Evolutionary conservation across 1,284 basidiomycete genomes (phyloP).

Genomic region (Ganoderma meredithae): DNA sequence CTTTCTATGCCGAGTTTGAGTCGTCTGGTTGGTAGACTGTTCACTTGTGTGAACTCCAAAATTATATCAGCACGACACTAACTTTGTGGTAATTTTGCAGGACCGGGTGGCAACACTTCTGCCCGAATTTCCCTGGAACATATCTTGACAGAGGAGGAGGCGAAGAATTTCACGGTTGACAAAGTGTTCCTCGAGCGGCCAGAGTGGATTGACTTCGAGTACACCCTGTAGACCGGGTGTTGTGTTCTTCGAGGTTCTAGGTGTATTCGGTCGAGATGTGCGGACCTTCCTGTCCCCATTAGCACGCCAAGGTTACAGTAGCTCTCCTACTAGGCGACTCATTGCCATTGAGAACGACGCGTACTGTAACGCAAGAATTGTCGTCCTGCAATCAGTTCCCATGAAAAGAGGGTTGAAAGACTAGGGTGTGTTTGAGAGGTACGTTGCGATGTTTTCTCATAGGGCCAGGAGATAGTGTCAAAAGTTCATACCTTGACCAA

Average conservation of each 20-base stretch:
- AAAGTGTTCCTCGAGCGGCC: slow-evolving; percentile 58
- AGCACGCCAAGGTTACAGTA: too few species aligned
- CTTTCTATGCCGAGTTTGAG: slow-evolving; percentile 66
- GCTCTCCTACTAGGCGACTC: too few species aligned
- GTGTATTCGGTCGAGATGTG: background rate
- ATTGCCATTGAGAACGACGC: too few species aligned
- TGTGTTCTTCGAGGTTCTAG: background rate
- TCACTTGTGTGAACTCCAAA: background rate
- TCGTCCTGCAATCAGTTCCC: too few species aligned
- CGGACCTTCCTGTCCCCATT: background rate
- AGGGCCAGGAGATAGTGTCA: too few species aligned
- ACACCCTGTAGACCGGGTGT: background rate
- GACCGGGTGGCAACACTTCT: slow-evolving; percentile 60
- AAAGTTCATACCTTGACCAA: background rate
- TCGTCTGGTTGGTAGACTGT: slow-evolving; percentile 51
- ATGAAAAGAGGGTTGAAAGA: too few species aligned
- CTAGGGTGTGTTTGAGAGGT: too few species aligned
- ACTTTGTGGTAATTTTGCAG: slow-evolving; percentile 39
- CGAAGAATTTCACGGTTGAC: slow-evolving; percentile 52
- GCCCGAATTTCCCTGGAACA: slow-evolving; percentile 56
- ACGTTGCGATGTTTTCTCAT: too few species aligned
- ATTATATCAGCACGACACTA: too few species aligned
- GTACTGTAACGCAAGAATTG: too few species aligned
- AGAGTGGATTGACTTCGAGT: slow-evolving; percentile 59
- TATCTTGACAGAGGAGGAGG: slow-evolving; percentile 51